Percentiles rank a stretch among this genome's conserved stretches.
phyloP scores from a whole-genome alignment of 75 land plant species.

The Larix kaempferi region DNA sequence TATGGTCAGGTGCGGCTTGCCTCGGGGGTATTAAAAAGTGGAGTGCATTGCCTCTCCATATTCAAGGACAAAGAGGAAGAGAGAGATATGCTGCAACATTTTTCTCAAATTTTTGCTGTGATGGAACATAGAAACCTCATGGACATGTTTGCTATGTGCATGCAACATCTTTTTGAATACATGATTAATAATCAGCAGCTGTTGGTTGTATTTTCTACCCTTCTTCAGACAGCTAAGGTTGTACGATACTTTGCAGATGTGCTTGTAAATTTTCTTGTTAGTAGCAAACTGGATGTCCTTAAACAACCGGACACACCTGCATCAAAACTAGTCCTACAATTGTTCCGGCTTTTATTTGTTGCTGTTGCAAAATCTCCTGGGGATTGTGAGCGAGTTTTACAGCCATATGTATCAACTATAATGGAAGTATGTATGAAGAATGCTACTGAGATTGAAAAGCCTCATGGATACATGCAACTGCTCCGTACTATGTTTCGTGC shows the following conservation, averaged over 20 bases:
- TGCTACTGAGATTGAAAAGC: constrained; percentile 92
- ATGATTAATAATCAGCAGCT: constrained; percentile 82
- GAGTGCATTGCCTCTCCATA: constrained; percentile 84
- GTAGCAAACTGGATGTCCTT: constrained; percentile 80
- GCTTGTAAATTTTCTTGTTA: constrained; percentile 85
- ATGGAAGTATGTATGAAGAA: constrained; percentile 97
- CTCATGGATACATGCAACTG: constrained; percentile 93
- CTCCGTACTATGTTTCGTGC: constrained; percentile 90
- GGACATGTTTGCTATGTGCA: constrained; percentile 97
- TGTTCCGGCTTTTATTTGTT: constrained; percentile 77
- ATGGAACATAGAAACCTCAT: constrained; percentile 99
- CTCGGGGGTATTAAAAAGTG: constrained; percentile 93
- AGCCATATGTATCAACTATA: constrained; percentile 90
- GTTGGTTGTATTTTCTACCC: constrained; percentile 79
- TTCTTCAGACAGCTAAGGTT: constrained; percentile 77
- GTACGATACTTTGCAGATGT: constrained; percentile 93
- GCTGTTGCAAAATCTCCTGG: constrained; percentile 85
- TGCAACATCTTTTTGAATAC: constrained; percentile 96
- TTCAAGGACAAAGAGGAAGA: constrained; percentile 99
- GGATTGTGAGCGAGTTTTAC: constrained; percentile 92
- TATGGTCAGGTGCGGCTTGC: constrained; percentile 79
- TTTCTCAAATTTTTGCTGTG: constrained; percentile 81
- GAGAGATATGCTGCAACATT: constrained; percentile 82
- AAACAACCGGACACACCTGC: constrained; percentile 92
- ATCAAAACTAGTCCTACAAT: constrained; percentile 92